These are phyloP conservation scores for Fraxinus pennsylvanica DNA, from an alignment of 257 asterid genomes.

Conservation along the genomic window DNA sequence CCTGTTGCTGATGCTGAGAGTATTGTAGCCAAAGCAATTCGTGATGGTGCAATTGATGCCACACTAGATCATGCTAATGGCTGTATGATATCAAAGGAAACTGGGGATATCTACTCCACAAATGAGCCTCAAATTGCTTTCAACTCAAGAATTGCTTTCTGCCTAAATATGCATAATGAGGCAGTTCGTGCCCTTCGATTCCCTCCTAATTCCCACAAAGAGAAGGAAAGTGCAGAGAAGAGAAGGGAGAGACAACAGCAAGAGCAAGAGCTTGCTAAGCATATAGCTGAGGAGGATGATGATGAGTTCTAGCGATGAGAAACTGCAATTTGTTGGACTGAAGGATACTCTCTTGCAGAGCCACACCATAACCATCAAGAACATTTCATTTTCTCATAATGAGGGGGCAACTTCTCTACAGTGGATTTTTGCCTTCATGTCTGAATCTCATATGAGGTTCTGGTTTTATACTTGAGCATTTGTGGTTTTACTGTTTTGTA, in stretches of 20 bases:
- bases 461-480: not conserved
- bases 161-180: slow-evolving; percentile 90
- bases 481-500: slow-evolving; percentile 9
- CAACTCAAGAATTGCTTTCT: slow-evolving; percentile 82
- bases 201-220: slow-evolving; percentile 86
- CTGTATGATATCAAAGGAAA: slow-evolving; percentile 86
- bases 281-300: slow-evolving; percentile 92
- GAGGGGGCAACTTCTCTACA: not conserved
- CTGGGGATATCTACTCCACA: slow-evolving; percentile 90
- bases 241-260: slow-evolving; percentile 87
- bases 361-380: not conserved
- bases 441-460: not conserved
- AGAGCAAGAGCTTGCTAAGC: slow-evolving; percentile 94
- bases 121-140: slow-evolving; percentile 84
- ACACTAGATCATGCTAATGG: slow-evolving; percentile 71
- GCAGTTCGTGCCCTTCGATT: slow-evolving; percentile 85
- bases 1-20: slow-evolving; percentile 95
- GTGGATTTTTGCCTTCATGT: not conserved
- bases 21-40: slow-evolving; percentile 76
- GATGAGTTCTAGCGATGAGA: slow-evolving; percentile 59
- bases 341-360: not conserved
- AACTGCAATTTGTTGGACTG: not conserved
- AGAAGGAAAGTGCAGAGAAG: slow-evolving; percentile 92
- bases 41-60: slow-evolving; percentile 94
- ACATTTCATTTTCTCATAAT: not conserved